These are phyloP conservation scores for Fusarium pilosicola DNA, from an alignment of 2,329 filamentous ascomycete genomes.

Conservation along the genomic window DNA sequence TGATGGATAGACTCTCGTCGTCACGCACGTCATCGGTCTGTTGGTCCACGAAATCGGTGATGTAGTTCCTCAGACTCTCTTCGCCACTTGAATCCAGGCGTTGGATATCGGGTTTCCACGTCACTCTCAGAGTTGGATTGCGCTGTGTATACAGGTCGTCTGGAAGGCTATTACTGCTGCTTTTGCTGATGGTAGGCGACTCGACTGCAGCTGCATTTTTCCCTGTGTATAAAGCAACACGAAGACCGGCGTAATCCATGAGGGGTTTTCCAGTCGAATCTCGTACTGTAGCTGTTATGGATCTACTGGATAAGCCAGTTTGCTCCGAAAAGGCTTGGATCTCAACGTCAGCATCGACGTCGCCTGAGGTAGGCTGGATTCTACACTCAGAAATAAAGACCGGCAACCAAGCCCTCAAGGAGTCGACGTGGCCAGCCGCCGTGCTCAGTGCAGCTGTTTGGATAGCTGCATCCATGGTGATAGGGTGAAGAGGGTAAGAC, in stretches of 20 bases:
- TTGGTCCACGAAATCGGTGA: not conserved
- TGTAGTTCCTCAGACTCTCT: accelerated
- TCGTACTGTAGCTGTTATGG: accelerated
- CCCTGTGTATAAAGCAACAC: not conserved
- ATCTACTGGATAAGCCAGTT: not conserved
- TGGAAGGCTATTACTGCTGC: accelerated
- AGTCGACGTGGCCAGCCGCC: not conserved
- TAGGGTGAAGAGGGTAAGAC: not conserved
- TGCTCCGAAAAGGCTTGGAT: not conserved
- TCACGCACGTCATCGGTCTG: not conserved
- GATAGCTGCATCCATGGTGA: not conserved
- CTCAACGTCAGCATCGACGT: not conserved
- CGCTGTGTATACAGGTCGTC: not conserved
- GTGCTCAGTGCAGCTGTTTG: not conserved
- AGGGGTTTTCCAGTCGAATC: not conserved
- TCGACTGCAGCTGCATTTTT: not conserved
- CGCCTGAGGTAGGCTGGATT: not conserved
- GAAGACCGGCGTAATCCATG: not conserved
- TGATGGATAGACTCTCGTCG: not conserved
- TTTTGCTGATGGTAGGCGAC: accelerated
- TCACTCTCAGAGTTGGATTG: not conserved
- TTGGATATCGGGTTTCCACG: not conserved
- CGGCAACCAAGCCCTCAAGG: not conserved
- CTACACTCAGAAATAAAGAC: not conserved
- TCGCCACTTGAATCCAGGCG: not conserved